These are phyloP conservation scores for Viridothelium virens DNA, from an alignment of 495 filamentous ascomycete species.

Conservation along the genomic window DNA sequence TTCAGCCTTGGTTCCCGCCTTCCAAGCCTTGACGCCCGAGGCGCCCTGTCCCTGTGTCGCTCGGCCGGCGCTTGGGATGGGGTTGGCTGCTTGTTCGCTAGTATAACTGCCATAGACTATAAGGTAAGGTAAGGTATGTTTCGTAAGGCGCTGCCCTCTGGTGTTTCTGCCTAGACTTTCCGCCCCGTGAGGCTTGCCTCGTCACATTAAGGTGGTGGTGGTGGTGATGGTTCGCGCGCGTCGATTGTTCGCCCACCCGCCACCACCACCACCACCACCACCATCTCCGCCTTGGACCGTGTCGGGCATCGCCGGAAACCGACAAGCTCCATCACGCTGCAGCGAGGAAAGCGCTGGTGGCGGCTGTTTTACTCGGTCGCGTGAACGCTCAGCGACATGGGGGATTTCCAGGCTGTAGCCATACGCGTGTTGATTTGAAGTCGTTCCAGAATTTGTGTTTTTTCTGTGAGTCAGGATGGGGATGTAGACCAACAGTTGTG, in stretches of 20 bases:
- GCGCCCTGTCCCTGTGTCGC: neutral
- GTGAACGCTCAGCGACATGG: neutral
- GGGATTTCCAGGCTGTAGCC: too few species aligned
- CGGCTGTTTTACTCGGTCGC: neutral
- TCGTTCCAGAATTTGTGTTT: neutral
- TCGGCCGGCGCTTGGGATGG: constrained; percentile 2
- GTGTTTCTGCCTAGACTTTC: too few species aligned
- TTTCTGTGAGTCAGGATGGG: neutral
- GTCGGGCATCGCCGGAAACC: too few species aligned
- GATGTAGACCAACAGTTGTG: neutral
- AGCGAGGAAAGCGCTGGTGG: neutral
- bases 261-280: too few species aligned
- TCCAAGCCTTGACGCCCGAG: neutral
- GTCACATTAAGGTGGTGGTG: neutral
- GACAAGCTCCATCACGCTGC: neutral
- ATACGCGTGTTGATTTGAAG: too few species aligned
- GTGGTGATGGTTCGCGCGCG: neutral
- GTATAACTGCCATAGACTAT: neutral
- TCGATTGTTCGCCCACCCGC: too few species aligned
- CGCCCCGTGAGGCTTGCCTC: neutral
- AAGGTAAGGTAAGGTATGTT: neutral
- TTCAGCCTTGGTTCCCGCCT: neutral
- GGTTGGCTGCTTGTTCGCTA: neutral
- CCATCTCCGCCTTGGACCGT: too few species aligned
- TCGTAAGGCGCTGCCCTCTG: neutral